Base-by-base conservation (phyloP, 306 rosid genomes). In the Bauhinia variegata region DNA sequence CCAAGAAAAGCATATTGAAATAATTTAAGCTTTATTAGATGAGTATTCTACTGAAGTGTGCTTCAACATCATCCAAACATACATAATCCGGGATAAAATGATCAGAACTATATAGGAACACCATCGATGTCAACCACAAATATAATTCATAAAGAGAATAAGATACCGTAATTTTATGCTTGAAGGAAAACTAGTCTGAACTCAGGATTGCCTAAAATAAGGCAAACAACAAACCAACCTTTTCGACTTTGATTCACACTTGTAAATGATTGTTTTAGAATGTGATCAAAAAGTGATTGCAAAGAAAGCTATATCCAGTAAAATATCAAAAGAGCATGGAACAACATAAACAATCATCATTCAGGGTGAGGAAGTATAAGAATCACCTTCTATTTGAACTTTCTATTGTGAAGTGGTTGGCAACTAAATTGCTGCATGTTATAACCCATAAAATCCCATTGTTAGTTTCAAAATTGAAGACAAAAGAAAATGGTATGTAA, bases 391-490 rank as follows among this genome's bases (percentile, higher is more conserved):
- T 82, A 64, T 54, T 69, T 60, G 84, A 82, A 56, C 68, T 54
- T 5, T 67, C 85, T 55, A 80, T 31, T 9, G 84, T 82, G 52
- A 92, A 83, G 78, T 85, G 82, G 92, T 89, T 92, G 70, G 83
- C 95, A 11, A 92, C 95, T 37, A 84, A 64, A 70, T 89, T 92
- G 54, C 95, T 92, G 92, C 77, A 80, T 49, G 43, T 18, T 52
- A 74, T 37, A 66, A 33, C 56, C 62, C 65, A 72, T 59, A 42
- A 34, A 34, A 58, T 72, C 23, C 12, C 6, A 41, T 44, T 42
- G 61, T 67, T 30, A 80, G 39, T 61, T 78, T 75, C 68, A 71
- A n/a, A 50, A 46, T 38, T 9, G 31, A 8, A 57, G n/a, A 15
- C 2, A 16, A 12, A 8, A 61, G 44, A 5, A 65, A 50, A 3